Conservation (phyloP, 768 basidiomycete genomes). For the Pulveroboletus sp. region DNA sequence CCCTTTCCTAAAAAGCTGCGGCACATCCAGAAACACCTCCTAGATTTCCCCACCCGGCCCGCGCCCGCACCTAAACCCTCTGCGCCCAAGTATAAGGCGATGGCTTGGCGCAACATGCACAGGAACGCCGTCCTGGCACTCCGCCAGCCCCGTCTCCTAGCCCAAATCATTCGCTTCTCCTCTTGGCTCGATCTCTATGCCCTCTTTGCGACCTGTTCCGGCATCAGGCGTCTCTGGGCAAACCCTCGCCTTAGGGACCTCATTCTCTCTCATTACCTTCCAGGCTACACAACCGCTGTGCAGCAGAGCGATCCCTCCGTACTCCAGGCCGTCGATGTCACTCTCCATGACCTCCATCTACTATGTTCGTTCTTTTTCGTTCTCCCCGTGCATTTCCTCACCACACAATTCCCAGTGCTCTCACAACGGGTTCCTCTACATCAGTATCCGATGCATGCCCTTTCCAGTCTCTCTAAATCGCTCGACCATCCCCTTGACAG, state of each 20-base stretch:
- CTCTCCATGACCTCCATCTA: conserved; percentile 57
- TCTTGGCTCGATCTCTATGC: conserved; percentile 41
- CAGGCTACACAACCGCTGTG: conserved; percentile 49
- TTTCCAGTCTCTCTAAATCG: conserved; percentile 45
- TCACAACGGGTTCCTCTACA: conserved; percentile 65
- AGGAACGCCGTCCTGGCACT: conserved; percentile 25
- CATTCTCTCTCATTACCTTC: conserved; percentile 50
- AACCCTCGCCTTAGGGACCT: conserved; percentile 33
- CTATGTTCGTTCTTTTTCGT: conserved; percentile 49
- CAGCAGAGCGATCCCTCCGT: conserved; percentile 37
- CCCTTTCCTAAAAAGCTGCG: too few species aligned
- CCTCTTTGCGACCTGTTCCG: conserved; percentile 34
- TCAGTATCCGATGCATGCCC: conserved; percentile 65
- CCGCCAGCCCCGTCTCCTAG: conserved; percentile 34
- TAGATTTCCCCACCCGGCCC: background rate
- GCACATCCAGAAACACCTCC: background rate
- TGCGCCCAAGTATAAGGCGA: conserved; percentile 11
- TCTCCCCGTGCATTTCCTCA: conserved; percentile 1
- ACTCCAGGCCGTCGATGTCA: conserved; percentile 46
- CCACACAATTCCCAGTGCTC: conserved; percentile 41
- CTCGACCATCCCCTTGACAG: conserved; percentile 30
- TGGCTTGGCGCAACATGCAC: conserved; percentile 29
- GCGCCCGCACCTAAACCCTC: conserved; percentile 2
- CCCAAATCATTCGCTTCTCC: conserved; percentile 27
- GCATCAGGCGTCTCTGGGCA: conserved; percentile 33